A percentile compares a stretch with the other conserved stretches of the same genome.
phyloP scores from a whole-genome alignment of 768 basidiomycete genomes.

The Hygrophorus russula region DNA sequence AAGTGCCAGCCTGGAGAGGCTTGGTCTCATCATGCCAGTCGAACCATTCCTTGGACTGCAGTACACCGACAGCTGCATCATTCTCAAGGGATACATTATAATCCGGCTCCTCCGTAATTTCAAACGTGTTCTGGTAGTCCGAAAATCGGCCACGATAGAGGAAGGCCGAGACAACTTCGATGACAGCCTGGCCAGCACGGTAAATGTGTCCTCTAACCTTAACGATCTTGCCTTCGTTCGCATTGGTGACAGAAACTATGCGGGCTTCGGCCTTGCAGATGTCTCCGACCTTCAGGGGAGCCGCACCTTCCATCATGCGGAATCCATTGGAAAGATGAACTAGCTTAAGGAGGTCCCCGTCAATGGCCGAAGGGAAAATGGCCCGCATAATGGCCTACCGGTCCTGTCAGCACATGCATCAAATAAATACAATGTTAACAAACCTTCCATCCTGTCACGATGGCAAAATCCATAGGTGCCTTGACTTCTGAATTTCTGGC shows the following conservation, averaged over 20 bases:
- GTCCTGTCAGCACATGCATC: slow-evolving; percentile 5
- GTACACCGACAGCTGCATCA: slow-evolving; percentile 78
- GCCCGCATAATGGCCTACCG: slow-evolving; percentile 94
- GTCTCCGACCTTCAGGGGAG: slow-evolving; percentile 74
- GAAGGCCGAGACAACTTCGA: slow-evolving; percentile 93
- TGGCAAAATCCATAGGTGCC: slow-evolving; percentile 98
- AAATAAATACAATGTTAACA: slow-evolving; percentile 15
- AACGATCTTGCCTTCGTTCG: slow-evolving; percentile 87
- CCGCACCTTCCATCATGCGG: slow-evolving; percentile 71
- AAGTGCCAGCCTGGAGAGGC: slow-evolving; percentile 69
- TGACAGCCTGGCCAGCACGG: slow-evolving; percentile 68
- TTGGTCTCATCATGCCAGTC: slow-evolving; percentile 80
- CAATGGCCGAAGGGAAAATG: slow-evolving; percentile 86
- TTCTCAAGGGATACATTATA: slow-evolving; percentile 67
- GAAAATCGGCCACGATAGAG: slow-evolving; percentile 90
- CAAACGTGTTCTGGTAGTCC: slow-evolving; percentile 95
- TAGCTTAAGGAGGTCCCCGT: slow-evolving; percentile 90
- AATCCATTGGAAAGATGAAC: slow-evolving; percentile 98
- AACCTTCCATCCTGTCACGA: slow-evolving; percentile 98
- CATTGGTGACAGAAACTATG: slow-evolving; percentile 84
- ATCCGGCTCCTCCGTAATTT: slow-evolving; percentile 81
- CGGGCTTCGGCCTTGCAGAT: slow-evolving; percentile 82
- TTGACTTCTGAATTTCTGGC: slow-evolving; percentile 57
- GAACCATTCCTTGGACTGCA: slow-evolving; percentile 97
- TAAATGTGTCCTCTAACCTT: slow-evolving; percentile 79